These are phyloP conservation scores for Tephrocybe sp. DNA, from an alignment of 768 basidiomycete genomes.

Conservation along the genomic window DNA sequence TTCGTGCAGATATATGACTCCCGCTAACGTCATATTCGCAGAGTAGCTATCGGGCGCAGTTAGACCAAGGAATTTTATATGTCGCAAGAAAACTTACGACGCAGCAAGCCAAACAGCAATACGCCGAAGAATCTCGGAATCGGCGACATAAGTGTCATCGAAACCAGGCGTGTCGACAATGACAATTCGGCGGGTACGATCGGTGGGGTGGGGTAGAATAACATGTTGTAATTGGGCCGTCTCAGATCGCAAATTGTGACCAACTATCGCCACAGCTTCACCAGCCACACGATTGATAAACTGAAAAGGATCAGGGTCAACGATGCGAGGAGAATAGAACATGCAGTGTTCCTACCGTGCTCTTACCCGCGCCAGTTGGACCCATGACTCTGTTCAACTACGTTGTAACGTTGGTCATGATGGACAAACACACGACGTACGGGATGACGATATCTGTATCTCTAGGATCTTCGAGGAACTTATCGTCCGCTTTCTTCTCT, in stretches of 20 bases:
- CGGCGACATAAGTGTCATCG: constrained; percentile 1
- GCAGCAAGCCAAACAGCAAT: constrained; percentile 6
- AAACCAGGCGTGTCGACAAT: constrained; percentile 12
- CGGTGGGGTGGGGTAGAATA: background rate
- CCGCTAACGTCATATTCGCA: background rate
- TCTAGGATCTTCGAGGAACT: constrained; percentile 5
- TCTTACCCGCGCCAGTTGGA: constrained; percentile 13
- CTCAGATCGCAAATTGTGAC: background rate
- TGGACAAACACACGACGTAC: background rate
- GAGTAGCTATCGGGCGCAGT: background rate
- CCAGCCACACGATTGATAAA: constrained; percentile 6
- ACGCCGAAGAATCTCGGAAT: background rate
- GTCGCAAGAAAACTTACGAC: background rate
- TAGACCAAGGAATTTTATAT: background rate
- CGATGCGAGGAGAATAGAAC: background rate
- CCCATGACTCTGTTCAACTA: constrained; percentile 9
- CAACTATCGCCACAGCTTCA: background rate
- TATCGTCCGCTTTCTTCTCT: constrained; percentile 10
- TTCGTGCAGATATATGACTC: constrained; percentile 8
- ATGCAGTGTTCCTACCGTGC: constrained; percentile 4
- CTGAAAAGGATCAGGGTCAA: background rate
- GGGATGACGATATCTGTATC: constrained; percentile 11
- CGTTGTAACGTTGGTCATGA: background rate
- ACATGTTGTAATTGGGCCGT: background rate
- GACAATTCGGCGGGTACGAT: constrained; percentile 4